phyloP scores from a whole-genome alignment of 768 basidiomycete species.

The Coprinopsis marcescibilis region DNA sequence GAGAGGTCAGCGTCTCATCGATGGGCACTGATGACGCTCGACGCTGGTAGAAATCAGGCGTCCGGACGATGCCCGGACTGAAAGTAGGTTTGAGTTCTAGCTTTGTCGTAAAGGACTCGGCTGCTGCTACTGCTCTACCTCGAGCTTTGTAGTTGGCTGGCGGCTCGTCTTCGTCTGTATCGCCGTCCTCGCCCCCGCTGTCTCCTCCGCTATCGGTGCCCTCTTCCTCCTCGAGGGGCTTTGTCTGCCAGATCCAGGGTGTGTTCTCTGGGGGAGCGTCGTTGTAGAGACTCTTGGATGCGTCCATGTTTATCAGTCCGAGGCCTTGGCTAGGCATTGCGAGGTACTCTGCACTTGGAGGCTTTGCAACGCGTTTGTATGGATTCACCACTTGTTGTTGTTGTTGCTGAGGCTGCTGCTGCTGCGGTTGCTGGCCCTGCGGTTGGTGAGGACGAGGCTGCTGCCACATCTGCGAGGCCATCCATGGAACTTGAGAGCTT shows the following conservation, averaged over 20 bases:
- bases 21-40: constrained; percentile 11
- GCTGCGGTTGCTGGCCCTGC: constrained; percentile 15
- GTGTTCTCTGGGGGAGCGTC: constrained; percentile 24
- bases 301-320: constrained; percentile 60
- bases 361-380: constrained; percentile 55
- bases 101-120: constrained; percentile 45
- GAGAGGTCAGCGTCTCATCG: constrained; percentile 12
- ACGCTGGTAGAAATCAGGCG: constrained; percentile 52
- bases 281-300: constrained; percentile 39
- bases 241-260: constrained; percentile 73
- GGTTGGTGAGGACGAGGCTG: too few relatives aligned
- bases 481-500: not conserved
- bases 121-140: constrained; percentile 9
- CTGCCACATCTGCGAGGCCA: constrained; percentile 16
- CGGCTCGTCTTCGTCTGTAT: constrained; percentile 7
- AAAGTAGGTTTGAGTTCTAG: constrained; percentile 62
- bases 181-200: constrained; percentile 10
- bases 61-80: constrained; percentile 62
- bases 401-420: constrained; percentile 20
- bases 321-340: constrained; percentile 58
- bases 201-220: constrained; percentile 4
- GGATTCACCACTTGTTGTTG: constrained; percentile 41
- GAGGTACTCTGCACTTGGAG: constrained; percentile 63
- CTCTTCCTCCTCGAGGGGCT: constrained; percentile 31
- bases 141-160: constrained; percentile 3